Evolutionary conservation across 768 basidiomycete genomes (phyloP).

Genomic region (Boletus eberwhitei): DNA sequence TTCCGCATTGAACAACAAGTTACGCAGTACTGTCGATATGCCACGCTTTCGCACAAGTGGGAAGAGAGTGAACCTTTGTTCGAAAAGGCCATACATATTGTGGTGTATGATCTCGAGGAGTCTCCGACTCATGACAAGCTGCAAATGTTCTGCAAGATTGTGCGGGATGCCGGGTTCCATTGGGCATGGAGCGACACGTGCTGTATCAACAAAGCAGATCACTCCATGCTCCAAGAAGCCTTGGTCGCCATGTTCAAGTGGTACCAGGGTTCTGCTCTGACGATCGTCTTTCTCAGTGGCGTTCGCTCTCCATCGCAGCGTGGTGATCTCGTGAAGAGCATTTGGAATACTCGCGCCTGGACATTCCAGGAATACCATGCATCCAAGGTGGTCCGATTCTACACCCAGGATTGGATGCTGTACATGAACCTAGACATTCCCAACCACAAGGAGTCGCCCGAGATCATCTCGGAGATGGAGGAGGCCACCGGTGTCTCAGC

Average conservation of each 20-base stretch:
- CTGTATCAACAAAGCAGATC: conserved; percentile 1
- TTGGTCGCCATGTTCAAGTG: conserved; percentile 9
- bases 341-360: conserved; percentile 9
- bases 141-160: conserved; percentile 4
- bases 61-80: too few relatives aligned
- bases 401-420: neutral
- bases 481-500: neutral
- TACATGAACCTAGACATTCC: neutral
- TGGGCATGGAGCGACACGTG: conserved; percentile 10
- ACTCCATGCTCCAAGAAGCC: neutral
- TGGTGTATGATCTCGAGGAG: neutral
- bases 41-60: too few relatives aligned
- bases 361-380: conserved; percentile 8
- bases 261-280: conserved; percentile 5
- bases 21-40: too few relatives aligned
- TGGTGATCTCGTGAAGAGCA: neutral
- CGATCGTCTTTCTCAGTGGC: conserved; percentile 1
- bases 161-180: neutral
- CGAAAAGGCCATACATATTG: too few relatives aligned
- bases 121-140: conserved; percentile 2
- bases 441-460: conserved; percentile 5
- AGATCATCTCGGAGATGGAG: conserved; percentile 9
- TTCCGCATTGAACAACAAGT: too few relatives aligned
- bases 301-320: neutral
- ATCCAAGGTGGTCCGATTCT: conserved; percentile 7